Evolutionary conservation across 257 asterid species (phyloP).

Genomic region (Gentiana dahurica): DNA sequence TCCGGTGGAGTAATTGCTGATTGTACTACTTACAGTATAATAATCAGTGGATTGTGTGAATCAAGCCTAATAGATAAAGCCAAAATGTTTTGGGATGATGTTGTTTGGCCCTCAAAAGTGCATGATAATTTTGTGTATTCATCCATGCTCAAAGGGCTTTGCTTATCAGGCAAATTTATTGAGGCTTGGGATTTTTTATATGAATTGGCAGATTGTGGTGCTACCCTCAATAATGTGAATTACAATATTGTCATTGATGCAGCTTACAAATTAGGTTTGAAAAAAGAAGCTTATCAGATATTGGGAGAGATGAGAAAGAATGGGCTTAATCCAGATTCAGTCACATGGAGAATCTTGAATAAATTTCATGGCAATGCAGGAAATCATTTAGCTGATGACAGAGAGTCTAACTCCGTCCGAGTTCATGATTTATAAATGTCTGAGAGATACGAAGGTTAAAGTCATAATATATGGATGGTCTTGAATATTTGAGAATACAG

Average conservation of each 20-base stretch:
- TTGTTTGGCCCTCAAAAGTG: constrained; percentile 61
- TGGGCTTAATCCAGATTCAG: constrained; percentile 64
- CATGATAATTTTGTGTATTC: constrained; percentile 65
- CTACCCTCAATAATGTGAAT: constrained; percentile 42
- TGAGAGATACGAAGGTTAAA: too few relatives aligned
- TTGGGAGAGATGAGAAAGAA: constrained; percentile 74
- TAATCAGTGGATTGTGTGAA: constrained; percentile 55
- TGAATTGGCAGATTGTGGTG: constrained; percentile 68
- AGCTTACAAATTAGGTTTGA: constrained; percentile 60
- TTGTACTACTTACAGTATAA: constrained; percentile 46
- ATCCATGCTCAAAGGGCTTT: constrained; percentile 67
- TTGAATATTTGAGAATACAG: too few relatives aligned
- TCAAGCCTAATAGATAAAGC: constrained; percentile 42
- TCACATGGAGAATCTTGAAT: constrained; percentile 81
- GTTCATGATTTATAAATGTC: too few relatives aligned
- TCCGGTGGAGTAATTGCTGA: constrained; percentile 36
- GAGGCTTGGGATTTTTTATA: constrained; percentile 73
- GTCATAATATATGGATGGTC: too few relatives aligned
- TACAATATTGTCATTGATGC: constrained; percentile 61
- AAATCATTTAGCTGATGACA: constrained; percentile 7
- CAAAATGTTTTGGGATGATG: constrained; percentile 53
- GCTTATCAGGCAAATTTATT: constrained; percentile 30
- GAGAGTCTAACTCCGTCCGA: too few relatives aligned
- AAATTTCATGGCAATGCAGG: constrained; percentile 32
- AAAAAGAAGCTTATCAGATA: constrained; percentile 73